Evolutionary conservation across 116 monocot genomes (phyloP).

Genomic region (Dioscorea cayenensis): DNA sequence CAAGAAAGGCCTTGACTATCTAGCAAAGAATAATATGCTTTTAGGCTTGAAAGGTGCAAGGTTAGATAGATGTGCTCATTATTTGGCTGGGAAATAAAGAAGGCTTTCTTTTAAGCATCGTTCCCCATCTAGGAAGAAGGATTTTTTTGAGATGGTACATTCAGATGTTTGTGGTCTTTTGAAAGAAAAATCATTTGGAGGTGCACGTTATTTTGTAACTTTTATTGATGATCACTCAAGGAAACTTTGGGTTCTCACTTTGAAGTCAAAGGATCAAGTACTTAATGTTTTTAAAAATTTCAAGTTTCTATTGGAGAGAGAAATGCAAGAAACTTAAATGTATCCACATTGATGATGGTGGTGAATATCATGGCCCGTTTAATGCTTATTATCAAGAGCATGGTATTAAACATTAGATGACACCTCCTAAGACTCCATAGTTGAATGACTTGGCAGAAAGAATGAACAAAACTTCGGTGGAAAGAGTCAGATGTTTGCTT

Average conservation of each 20-base stretch:
- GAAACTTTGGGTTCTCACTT: conserved; percentile 5
- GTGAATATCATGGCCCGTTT: not conserved
- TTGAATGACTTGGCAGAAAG: conserved; percentile 13
- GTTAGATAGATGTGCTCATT: conserved; percentile 10
- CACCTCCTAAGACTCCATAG: not conserved
- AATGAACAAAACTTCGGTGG: conserved; percentile 3
- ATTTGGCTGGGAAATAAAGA: not conserved
- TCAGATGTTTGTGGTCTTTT: not conserved
- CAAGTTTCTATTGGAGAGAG: conserved; percentile 5
- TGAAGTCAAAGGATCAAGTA: conserved; percentile 19
- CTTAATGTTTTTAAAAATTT: conserved; percentile 18
- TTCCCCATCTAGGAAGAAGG: not conserved
- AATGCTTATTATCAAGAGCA: not conserved
- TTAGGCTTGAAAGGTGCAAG: not conserved
- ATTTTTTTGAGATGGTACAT: conserved; percentile 7
- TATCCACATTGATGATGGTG: conserved; percentile 4
- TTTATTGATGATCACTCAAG: conserved; percentile 18
- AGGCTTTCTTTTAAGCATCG: not conserved
- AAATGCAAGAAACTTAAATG: conserved; percentile 3
- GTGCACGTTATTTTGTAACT: conserved; percentile 14
- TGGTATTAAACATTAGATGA: conserved; percentile 6
- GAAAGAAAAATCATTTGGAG: conserved; percentile 5
- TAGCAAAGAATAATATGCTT: conserved; percentile 2
- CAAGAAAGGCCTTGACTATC: not conserved
- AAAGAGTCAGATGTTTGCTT: conserved; percentile 2